phyloP scores from a whole-genome alignment of 2,329 filamentous ascomycete genomes.

The Didymella pomorum region DNA sequence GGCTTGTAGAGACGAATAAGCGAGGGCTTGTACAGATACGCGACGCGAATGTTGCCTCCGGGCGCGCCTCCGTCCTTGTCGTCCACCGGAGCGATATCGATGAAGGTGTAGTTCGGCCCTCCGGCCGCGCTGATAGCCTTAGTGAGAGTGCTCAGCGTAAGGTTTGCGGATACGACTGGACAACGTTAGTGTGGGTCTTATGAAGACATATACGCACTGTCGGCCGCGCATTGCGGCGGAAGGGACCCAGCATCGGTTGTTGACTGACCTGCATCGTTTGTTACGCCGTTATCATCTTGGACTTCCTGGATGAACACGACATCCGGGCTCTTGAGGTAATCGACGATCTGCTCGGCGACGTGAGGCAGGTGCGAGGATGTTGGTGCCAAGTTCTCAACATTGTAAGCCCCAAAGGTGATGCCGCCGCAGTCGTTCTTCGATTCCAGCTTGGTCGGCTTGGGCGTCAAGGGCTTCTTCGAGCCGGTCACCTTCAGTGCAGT shows the following conservation, averaged over 20 bases:
- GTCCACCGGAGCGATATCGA: constrained; percentile 67
- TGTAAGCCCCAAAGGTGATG: constrained; percentile 72
- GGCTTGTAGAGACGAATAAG: constrained; percentile 67
- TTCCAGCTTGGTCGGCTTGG: constrained; percentile 61
- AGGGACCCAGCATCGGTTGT: constrained; percentile 8
- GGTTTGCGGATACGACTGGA: constrained; percentile 61
- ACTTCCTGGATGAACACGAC: constrained; percentile 75
- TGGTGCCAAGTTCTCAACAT: constrained; percentile 72
- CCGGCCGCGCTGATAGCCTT: constrained; percentile 61
- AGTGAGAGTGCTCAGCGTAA: constrained; percentile 66
- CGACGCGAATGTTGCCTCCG: constrained; percentile 75
- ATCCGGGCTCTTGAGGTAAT: constrained; percentile 69
- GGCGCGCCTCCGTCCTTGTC: constrained; percentile 70
- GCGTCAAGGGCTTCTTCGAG: constrained; percentile 57
- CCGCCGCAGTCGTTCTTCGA: constrained; percentile 66
- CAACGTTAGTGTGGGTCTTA: constrained; percentile 6
- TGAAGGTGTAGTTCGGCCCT: constrained; percentile 64
- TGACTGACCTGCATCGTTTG: constrained; percentile 63
- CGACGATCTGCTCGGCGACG: constrained; percentile 71
- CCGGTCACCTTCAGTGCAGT: constrained; percentile 62
- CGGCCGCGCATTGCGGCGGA: constrained; percentile 18
- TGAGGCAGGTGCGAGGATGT: constrained; percentile 63
- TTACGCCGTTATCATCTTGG: constrained; percentile 70
- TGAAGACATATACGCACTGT: constrained; percentile 2
- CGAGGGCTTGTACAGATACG: constrained; percentile 72